Evolutionary conservation across 2,329 filamentous ascomycete genomes (phyloP), one percentile per base, ranked within the genome.

Genomic region (Sarocladium oryzae): DNA sequence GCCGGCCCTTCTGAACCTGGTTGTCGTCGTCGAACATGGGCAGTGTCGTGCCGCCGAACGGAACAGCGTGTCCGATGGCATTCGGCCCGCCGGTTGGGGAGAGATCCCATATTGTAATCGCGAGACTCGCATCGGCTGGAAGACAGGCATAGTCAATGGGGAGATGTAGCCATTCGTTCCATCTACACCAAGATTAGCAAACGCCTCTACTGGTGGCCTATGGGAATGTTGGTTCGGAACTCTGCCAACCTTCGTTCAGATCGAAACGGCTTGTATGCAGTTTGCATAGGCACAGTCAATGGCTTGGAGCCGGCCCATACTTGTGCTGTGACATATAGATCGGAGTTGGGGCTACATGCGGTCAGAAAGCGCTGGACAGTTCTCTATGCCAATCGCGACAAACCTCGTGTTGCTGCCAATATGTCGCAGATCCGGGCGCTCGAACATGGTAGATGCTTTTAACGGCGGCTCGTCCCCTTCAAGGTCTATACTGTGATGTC

Each of bases 241-340:
- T 11, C 11, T 2, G 33, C 65, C 50, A 58, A 84, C 76, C 74
- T 81, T 70, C 84, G 72, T 61, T 86, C 82, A 32, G 79, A 79
- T 64, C 90, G 89, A 65, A 99, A 97, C 7, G 89, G 74, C 63
- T 90, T 96, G 71, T 97, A 97, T 21, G 89, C 81, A 2, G 93
- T 99, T 67, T 97, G 92, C 10, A 95, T 80, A 0, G 90, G 88
- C 1, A 97, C 88, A 0, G 91, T 95, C 58, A 99, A 73, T 32
- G 92, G 90, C 66, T 99, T 99, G 24, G 91, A 96, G 61, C 95
- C 90, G 11, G 91, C 89, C 86, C 92, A 99, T 61, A 97, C 79
- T 68, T 97, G 93, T 8, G 86, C 87, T 1, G 91, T 96, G 46
- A 95, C 85, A 63, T 92, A 96, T 45, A 99, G 84, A 66, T 99